A percentile compares a stretch with the other conserved stretches of the same genome.
phyloP scores from a whole-genome alignment of 2,329 filamentous ascomycete species.

The Monascus ruber region DNA sequence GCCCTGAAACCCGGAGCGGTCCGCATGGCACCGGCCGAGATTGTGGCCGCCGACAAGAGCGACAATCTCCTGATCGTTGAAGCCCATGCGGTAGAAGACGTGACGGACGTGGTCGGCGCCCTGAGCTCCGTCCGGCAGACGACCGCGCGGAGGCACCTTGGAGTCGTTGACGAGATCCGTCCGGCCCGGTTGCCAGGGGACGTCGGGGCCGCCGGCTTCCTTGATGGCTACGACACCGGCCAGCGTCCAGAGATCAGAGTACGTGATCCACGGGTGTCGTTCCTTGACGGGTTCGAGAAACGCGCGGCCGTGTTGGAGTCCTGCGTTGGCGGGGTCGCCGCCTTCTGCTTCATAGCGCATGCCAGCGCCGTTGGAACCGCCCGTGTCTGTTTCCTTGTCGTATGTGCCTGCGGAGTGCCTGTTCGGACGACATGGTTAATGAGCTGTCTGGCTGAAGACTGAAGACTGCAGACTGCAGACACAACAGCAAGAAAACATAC shows the following conservation, averaged over 20 bases:
- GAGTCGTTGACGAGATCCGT: slow-evolving; percentile 53
- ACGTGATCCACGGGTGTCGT: slow-evolving; percentile 52
- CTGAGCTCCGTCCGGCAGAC: slow-evolving; percentile 44
- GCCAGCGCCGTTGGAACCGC: slow-evolving; percentile 53
- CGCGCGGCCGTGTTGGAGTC: slow-evolving; percentile 51
- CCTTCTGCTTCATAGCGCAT: slow-evolving; percentile 56
- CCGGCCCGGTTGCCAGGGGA: slow-evolving; percentile 47
- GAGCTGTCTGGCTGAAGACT: too few relatives aligned
- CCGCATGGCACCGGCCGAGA: slow-evolving; percentile 44
- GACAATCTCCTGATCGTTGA: slow-evolving; percentile 50
- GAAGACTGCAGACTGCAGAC: background rate
- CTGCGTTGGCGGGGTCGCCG: slow-evolving; percentile 54
- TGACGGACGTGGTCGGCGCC: slow-evolving; percentile 44
- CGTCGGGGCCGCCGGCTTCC: slow-evolving; percentile 48
- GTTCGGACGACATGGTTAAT: background rate
- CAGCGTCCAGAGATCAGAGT: slow-evolving; percentile 55
- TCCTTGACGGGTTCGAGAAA: slow-evolving; percentile 53
- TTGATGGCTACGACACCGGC: slow-evolving; percentile 48
- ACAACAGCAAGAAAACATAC: slow-evolving; percentile 23
- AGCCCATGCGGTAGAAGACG: slow-evolving; percentile 51
- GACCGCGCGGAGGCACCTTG: slow-evolving; percentile 47
- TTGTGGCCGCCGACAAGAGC: slow-evolving; percentile 47
- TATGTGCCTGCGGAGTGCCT: slow-evolving; percentile 57
- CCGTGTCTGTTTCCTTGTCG: slow-evolving; percentile 47
- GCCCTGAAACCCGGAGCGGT: slow-evolving; percentile 47